phyloP scores from a whole-genome alignment of 805 yeast species.

The Candida boleticola region DNA sequence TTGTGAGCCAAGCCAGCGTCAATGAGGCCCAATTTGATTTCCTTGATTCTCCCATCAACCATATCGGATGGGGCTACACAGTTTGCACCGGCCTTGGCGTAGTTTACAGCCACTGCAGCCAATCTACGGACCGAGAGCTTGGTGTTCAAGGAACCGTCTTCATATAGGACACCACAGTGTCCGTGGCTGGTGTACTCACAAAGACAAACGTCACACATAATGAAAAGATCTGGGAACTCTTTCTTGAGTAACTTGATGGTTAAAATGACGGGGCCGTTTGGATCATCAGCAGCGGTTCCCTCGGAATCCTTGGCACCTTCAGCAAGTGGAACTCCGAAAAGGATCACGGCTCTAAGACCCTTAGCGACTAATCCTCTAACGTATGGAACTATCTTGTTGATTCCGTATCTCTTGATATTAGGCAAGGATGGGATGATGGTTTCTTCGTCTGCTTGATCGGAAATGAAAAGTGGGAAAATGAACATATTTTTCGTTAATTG shows the following conservation, averaged over 20 bases:
- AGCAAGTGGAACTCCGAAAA: constrained; percentile 87
- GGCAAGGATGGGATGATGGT: constrained; percentile 75
- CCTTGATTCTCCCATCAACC: constrained; percentile 93
- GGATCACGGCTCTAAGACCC: constrained; percentile 81
- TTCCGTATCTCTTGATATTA: constrained; percentile 82
- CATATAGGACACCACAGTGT: constrained; percentile 91
- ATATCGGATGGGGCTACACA: constrained; percentile 97
- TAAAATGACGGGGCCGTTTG: constrained; percentile 88
- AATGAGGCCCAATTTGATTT: constrained; percentile 81
- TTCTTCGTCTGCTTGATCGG: constrained; percentile 81
- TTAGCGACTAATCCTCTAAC: constrained; percentile 68
- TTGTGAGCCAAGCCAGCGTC: constrained; percentile 81
- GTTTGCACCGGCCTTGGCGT: constrained; percentile 94
- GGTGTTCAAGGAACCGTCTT: constrained; percentile 82
- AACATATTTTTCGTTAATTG: constrained; percentile 85
- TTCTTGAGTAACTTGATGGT: constrained; percentile 64
- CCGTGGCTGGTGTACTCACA: constrained; percentile 98
- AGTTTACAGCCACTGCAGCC: constrained; percentile 92
- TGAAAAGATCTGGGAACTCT: constrained; percentile 77
- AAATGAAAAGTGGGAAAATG: constrained; percentile 86
- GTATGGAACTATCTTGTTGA: constrained; percentile 72
- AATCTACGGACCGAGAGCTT: constrained; percentile 73
- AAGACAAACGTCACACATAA: constrained; percentile 92
- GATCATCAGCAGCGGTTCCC: constrained; percentile 94
- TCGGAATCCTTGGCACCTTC: constrained; percentile 72